Base-by-base conservation (phyloP, 148 eudicot genomes). In the Amaranthus palmeri region DNA sequence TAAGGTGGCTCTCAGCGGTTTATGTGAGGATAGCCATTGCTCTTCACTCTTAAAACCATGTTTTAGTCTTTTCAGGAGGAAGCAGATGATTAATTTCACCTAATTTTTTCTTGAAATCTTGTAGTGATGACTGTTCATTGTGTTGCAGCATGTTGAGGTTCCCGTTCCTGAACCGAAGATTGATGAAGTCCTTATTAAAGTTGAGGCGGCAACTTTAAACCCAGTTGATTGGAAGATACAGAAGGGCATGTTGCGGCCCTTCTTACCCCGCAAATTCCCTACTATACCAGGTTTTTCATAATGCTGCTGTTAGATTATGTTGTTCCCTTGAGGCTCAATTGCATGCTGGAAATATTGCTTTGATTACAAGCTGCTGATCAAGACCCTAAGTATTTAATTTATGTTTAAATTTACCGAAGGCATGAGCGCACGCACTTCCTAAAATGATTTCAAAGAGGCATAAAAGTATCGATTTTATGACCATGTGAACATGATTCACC, bases 221-320 rank as follows among this genome's bases (percentile, higher is more conserved):
- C 97, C 95, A 11, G 7, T 79, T 73, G 95, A 92, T 74, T 87
- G 88, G 84, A 92, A 86, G 73, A 80, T 88, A 44, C 88, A 89
- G 77, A 83, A 80, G 65, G 88, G 88, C 71, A 15, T 80, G 71
- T 48, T 82, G 7, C 80, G 90, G 56, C 95, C 89, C 12, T 0
- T 75, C 53, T 67, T 83, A 12, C 90, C 97, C 10, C 77, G 81
- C 73, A 87, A 83, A 61, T 89, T 89, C 75, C 97, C 91, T 49
- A 51, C 49, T 57, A 73, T 86, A 66, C 97, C 95, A 48, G 81
- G 97, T 89, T 73, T 72, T 81, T 72, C 71, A 48, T 52, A 8
- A 48, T 63, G 17, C 13, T 4, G 9, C 63, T 63, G 9, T 17
- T 43, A 5, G 8, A 15, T 13, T 25, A 25, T 4, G 12, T 42